Base-by-base conservation (phyloP, 805 yeast genomes). In the Saccharomyces mikatae region DNA sequence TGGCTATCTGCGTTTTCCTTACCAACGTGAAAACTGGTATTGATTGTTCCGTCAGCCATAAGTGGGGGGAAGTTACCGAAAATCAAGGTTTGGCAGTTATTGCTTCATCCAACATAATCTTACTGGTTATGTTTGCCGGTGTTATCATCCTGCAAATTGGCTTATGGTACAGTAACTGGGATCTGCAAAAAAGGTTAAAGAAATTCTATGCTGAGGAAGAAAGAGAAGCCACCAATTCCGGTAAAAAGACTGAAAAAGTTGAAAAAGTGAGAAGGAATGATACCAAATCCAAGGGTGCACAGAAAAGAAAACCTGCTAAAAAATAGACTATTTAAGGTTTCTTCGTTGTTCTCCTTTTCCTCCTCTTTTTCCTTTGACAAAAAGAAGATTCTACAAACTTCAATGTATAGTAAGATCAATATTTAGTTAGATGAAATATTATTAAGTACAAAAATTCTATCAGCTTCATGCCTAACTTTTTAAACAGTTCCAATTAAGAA, bases 31-130 rank as follows among this genome's bases (percentile, higher is more conserved):
- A 89, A 66, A 81, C 87, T 52, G 98, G 98, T 53, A 75, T 84
- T 44, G 79, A 79, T 61, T 81, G 91, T 54, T 81, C 89, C 53
- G 62, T 82, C 28, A 71, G 79, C 55, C 91, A 90, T 47, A 76
- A 82, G 56, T 92, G 98, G 98, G 98, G 97, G 60, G 98, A 92
- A 51, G 96, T 94, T 51, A 88, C 87, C 64, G 82, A 80, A 68
- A 77, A 77, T 57, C 88, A 96, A 24, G 98, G 98, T 30, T 72
- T 92, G 64, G 89, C 88, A 60, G 96, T 94, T 44, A 81, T 94
- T 65, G 97, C 94, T 46, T 97, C 98, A 4, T 84, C 94, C 29
- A 85, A 86, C 71, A 79, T 86, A 41, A 84, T 92, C 76, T 76
- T 88, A 60, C 81, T 87, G 8, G 69, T 89, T 52, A 76, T 87